Evolutionary conservation across 345 rosid genomes (phyloP), one percentile per base, ranked within the genome.

Genomic region (Turritis glabra): DNA sequence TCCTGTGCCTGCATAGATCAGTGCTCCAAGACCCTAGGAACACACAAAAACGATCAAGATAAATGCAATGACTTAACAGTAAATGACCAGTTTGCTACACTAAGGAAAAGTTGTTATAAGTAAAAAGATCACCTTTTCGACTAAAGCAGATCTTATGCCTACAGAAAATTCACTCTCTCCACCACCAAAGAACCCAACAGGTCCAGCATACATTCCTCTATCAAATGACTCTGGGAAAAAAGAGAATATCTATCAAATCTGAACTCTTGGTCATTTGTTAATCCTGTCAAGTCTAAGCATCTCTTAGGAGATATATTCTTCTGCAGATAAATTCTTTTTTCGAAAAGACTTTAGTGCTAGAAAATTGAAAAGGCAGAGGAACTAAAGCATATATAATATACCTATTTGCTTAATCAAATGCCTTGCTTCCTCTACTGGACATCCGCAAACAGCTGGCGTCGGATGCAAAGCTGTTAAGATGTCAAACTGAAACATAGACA

Each of bases 161-260:
- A 90, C 93, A 57, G 92, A 87, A 85, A 90, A 93, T 73, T 93
- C 98, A 76, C 98, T 88, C 80, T 91, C 97, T 52, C 86, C 86
- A 77, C 98, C 98, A 76, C 98, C 97, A 85, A 91, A 89, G 86
- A 94, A 93, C 18, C 96, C 98, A 69, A 94, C 80, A 35, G 98
- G 96, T 18, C 97, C 98, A 71, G 95, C 96, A 82, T 86, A 94
- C 95, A 94, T 91, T 75, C 97, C 98, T 78, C 98, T 84, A 77
- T 91, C 97, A 81, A 91, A 94, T 72, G 82, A 71, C 77, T 93
- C 98, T 91, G 78, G 18, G 18, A 14, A 59, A 64, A 46, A 43
- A 19, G 17, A 76, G 6, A 66, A 48, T n/a, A 47, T 33, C 29
- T 15, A 59, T 7, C 46, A 21, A 38, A 19, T 14, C 44, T 67